Evolutionary conservation across 805 yeast species (phyloP).

Genomic region (Saccharomycopsis babjevae): DNA sequence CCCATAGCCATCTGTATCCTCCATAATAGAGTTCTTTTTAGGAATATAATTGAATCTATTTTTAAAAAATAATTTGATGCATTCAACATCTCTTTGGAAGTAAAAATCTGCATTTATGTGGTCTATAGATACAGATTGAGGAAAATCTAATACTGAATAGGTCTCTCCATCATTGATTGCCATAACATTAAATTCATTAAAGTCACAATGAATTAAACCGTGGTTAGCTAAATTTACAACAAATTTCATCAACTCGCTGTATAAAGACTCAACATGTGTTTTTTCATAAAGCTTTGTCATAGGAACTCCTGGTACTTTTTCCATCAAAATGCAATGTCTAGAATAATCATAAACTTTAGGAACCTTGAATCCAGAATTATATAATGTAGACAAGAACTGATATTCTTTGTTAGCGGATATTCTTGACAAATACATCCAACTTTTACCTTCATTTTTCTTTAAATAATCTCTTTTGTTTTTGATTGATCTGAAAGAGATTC

Average conservation of each 20-base stretch:
- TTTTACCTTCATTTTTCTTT: constrained; percentile 56
- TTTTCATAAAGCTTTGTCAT: constrained; percentile 77
- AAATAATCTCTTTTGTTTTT: constrained; percentile 91
- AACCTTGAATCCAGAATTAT: constrained; percentile 68
- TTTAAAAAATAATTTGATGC: constrained; percentile 75
- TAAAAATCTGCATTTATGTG: constrained; percentile 83
- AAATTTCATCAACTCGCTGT: constrained; percentile 79
- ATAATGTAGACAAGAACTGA: constrained; percentile 71
- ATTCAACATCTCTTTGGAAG: constrained; percentile 87
- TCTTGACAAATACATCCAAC: constrained; percentile 88
- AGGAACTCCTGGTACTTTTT: constrained; percentile 78
- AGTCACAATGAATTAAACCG: constrained; percentile 96
- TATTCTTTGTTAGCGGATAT: constrained; percentile 90
- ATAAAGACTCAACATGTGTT: constrained; percentile 56
- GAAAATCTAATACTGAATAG: constrained; percentile 92
- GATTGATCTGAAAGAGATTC: constrained; percentile 87
- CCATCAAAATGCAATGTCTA: constrained; percentile 90
- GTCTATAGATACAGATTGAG: constrained; percentile 91
- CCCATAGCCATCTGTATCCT: constrained; percentile 72
- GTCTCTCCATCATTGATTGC: constrained; percentile 55
- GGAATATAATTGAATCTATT: constrained; percentile 72
- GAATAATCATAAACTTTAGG: constrained; percentile 86
- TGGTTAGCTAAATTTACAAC: constrained; percentile 73
- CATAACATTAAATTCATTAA: constrained; percentile 92
- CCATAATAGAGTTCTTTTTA: constrained; percentile 52